These are phyloP conservation scores for Crucihimalaya himalaica DNA, from an alignment of 345 rosid species.

Conservation along the genomic window DNA sequence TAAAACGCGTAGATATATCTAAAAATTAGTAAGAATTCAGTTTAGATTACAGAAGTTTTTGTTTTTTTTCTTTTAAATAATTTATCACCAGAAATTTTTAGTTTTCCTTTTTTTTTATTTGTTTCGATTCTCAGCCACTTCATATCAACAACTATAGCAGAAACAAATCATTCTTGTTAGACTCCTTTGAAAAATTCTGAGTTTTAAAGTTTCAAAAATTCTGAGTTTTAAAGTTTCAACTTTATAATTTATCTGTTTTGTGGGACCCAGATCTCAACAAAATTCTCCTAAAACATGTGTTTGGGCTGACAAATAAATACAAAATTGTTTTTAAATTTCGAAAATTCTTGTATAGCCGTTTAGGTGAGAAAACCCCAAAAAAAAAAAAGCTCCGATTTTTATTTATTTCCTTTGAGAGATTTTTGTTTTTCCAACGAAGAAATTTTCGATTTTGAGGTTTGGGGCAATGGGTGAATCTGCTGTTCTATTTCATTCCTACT, in stretches of 20 bases:
- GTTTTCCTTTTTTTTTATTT: slow-evolving; percentile 2
- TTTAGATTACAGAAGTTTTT: slow-evolving; percentile 2
- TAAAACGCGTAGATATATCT: slow-evolving; percentile 14
- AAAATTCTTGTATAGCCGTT: slow-evolving; percentile 7
- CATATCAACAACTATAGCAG: slow-evolving; percentile 31
- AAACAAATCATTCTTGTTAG: slow-evolving; percentile 24
- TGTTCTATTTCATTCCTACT: slow-evolving; percentile 74
- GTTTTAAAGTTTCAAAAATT: background rate
- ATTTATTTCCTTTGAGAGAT: background rate
- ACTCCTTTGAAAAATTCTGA: background rate
- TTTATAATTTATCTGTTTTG: background rate
- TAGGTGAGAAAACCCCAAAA: background rate
- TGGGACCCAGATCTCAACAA: slow-evolving; percentile 28
- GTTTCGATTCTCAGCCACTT: slow-evolving; percentile 29
- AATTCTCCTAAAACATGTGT: slow-evolving; percentile 11
- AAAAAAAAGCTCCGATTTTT: background rate
- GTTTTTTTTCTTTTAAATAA: background rate
- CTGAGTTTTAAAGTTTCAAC: background rate
- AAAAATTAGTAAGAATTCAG: background rate
- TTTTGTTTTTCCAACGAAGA: background rate
- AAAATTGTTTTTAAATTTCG: slow-evolving; percentile 1
- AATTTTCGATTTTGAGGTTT: background rate
- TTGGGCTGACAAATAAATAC: background rate
- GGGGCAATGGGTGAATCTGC: slow-evolving; percentile 72
- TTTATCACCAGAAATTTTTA: background rate